Evolutionary conservation across 2,329 filamentous ascomycete species (phyloP), one percentile per base, ranked within the genome.

Genomic region (Zymoseptoria ardabiliae): DNA sequence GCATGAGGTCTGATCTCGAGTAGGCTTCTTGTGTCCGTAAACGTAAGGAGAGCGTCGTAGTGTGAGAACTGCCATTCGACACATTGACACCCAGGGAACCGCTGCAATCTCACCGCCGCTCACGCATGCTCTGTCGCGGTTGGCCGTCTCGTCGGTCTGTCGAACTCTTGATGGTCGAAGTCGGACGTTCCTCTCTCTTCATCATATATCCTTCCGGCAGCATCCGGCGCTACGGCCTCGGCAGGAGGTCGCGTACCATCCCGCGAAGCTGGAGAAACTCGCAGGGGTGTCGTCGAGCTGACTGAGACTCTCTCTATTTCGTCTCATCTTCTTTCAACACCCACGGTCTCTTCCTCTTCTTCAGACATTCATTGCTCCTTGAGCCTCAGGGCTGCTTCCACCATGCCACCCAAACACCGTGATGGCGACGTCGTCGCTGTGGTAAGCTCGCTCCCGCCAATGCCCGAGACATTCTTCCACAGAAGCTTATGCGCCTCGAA

Each of bases 351-450:
- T 57, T 50, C 35, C 57, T 52, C 53, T 56, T 55, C 59, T 58
- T 57, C 56, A 11, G 19, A 23, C 19, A 22, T 59, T 56, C 6
- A 13, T 45, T 13, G n/a, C 35, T 45, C 11, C 17, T 45, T 45
- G 35, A 45, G 35, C 35, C 35, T n/a, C 13, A 45, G 35, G 35
- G 35, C 35, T 6, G 35, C 35, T 45, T 45, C 58, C 30, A 61
- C 22, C 23, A 86, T 86, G 84, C 81, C 81, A 67, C 80, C 82
- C 66, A 84, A 83, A 74, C 80, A 78, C 69, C 84, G 82, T 74
- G 83, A 85, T 65, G 83, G 83, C 71, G 83, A 85, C 70, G 80
- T 83, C 61, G 79, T 86, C 68, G 81, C 84, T 60, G 76, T 82
- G 64, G 84, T 86, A 75, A 69, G 80, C 56, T 22, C 63, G 50